phyloP scores from a whole-genome alignment of 495 filamentous ascomycete species.

The Lasiosphaeria hispida region DNA sequence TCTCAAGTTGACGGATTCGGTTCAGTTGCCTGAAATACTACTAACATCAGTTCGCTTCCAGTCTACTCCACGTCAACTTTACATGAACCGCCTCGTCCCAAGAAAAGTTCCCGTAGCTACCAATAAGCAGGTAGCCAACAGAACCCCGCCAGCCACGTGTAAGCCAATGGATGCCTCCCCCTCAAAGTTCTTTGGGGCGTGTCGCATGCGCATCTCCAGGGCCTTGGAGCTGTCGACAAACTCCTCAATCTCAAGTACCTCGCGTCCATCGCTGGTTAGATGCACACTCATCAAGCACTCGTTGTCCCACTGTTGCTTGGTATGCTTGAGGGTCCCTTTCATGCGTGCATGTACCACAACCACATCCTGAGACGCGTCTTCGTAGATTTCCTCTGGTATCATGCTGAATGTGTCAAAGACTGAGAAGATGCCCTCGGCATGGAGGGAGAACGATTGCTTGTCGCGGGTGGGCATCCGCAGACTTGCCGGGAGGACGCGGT shows the following conservation, averaged over 20 bases:
- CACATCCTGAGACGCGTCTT: slow-evolving; percentile 28
- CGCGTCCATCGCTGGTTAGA: slow-evolving; percentile 27
- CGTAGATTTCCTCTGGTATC: slow-evolving; percentile 34
- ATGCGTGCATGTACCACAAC: slow-evolving; percentile 38
- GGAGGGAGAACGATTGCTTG: slow-evolving; percentile 30
- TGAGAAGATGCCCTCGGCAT: slow-evolving; percentile 37
- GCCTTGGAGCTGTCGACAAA: slow-evolving; percentile 44
- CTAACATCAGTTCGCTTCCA: too few species aligned
- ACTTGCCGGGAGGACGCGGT: slow-evolving; percentile 37
- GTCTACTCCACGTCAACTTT: not conserved
- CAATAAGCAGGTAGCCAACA: slow-evolving; percentile 20
- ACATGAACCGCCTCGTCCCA: slow-evolving; percentile 12
- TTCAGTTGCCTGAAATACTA: too few species aligned
- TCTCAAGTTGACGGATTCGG: too few species aligned
- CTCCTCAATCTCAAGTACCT: slow-evolving; percentile 34
- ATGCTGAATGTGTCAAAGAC: slow-evolving; percentile 40
- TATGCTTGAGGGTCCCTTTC: slow-evolving; percentile 28
- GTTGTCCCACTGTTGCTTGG: slow-evolving; percentile 31
- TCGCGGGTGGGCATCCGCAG: slow-evolving; percentile 36
- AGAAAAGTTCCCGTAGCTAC: slow-evolving; percentile 19
- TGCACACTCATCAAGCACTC: slow-evolving; percentile 42
- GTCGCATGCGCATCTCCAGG: slow-evolving; percentile 34
- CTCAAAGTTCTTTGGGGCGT: slow-evolving; percentile 31
- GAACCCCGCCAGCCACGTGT: slow-evolving; percentile 13
- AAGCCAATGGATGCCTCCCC: not conserved